Percentiles rank a stretch among this genome's conserved stretches.
Conservation (phyloP, 78 protist genomes). For the Dictyostelium purpureum region DNA sequence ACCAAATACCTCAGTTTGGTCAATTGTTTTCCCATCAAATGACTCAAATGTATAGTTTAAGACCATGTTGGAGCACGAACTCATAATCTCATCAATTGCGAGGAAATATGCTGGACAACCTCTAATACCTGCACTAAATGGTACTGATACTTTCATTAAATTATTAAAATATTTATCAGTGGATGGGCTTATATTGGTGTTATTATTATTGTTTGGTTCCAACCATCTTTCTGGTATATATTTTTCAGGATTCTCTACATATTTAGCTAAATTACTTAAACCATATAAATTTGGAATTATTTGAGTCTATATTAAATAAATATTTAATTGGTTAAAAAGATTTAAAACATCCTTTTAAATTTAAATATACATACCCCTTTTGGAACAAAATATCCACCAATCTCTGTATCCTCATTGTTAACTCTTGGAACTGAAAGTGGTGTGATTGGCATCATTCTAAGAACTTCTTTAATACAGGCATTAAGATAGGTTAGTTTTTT, state of each 20-base stretch:
- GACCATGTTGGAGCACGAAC: slow-evolving; percentile 33
- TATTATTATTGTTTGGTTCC: background rate
- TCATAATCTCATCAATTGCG: background rate
- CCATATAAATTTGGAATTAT: slow-evolving; percentile 30
- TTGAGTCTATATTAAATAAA: too few relatives aligned
- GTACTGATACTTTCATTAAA: background rate
- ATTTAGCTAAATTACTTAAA: background rate
- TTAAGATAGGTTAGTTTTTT: background rate
- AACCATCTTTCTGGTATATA: slow-evolving; percentile 45
- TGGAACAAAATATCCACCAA: slow-evolving; percentile 18
- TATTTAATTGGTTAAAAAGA: too few relatives aligned
- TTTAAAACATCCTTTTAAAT: too few relatives aligned
- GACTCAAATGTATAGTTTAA: slow-evolving; percentile 3
- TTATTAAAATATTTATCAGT: background rate
- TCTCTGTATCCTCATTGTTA: background rate
- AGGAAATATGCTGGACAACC: slow-evolving; percentile 14
- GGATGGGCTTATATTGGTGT: background rate
- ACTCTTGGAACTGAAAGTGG: slow-evolving; percentile 30
- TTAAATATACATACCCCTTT: too few relatives aligned
- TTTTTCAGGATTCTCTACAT: background rate
- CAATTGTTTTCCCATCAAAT: background rate
- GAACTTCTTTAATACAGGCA: slow-evolving; percentile 17
- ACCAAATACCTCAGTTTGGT: slow-evolving; percentile 55
- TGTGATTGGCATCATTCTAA: slow-evolving; percentile 18
- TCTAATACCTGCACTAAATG: slow-evolving; percentile 17